Conservation (phyloP, 208 protist species). For the Trichomonas tenax region DNA sequence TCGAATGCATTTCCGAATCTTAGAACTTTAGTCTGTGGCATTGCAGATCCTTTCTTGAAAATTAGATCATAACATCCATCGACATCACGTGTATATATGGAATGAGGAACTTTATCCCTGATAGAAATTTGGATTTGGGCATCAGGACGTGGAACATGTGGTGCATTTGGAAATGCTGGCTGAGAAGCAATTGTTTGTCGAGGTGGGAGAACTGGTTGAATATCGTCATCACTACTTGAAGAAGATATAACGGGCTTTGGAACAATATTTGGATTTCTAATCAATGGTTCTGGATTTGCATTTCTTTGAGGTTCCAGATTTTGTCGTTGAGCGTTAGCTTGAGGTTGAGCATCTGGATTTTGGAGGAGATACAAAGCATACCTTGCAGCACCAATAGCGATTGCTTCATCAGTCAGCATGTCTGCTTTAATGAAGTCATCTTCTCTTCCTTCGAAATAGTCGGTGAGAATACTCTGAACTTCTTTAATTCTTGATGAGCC, state of each 20-base stretch:
- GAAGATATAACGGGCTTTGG: too few relatives aligned
- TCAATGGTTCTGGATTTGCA: too few relatives aligned
- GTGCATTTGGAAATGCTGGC: neutral
- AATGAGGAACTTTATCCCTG: neutral
- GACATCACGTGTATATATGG: neutral
- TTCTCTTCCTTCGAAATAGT: conserved; percentile 52
- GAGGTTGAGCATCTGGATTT: too few relatives aligned
- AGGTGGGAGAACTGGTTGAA: neutral
- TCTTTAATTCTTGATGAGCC: conserved; percentile 84
- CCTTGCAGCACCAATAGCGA: neutral
- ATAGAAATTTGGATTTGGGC: neutral
- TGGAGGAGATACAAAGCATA: neutral
- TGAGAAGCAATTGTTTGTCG: neutral
- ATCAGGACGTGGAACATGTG: neutral
- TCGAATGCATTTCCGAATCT: neutral
- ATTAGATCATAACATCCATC: neutral
- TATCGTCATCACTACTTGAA: neutral
- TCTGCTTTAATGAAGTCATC: conserved; percentile 64
- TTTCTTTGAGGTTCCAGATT: too few relatives aligned
- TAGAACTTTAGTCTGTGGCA: neutral
- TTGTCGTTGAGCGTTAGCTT: too few relatives aligned
- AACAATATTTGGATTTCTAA: too few relatives aligned
- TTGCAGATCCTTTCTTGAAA: neutral
- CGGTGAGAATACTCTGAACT: conserved; percentile 24
- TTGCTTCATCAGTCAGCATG: conserved; percentile 84